Percentiles rank a stretch among this genome's conserved stretches.
These are phyloP conservation scores for Clathrospora elynae DNA, from an alignment of 2,329 filamentous ascomycete genomes.

Conservation along the genomic window DNA sequence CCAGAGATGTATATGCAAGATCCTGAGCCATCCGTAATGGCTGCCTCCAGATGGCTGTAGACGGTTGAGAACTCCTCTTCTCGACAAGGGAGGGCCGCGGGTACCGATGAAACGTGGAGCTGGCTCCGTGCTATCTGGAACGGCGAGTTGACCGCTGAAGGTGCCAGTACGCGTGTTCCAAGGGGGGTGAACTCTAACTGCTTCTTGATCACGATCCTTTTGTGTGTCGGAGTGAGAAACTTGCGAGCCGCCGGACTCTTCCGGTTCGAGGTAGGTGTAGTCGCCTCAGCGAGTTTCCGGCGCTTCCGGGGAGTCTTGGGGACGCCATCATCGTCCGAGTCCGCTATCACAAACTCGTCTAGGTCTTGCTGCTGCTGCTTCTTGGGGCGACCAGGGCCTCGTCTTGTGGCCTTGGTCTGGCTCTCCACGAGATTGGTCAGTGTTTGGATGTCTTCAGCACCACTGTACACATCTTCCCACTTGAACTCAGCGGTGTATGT, in stretches of 20 bases:
- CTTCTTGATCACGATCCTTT: conserved; percentile 77
- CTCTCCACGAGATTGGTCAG: conserved; percentile 71
- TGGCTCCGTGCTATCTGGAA: conserved; percentile 89
- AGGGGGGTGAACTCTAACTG: conserved; percentile 93
- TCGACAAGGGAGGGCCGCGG: conserved; percentile 84
- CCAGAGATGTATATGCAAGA: conserved; percentile 99
- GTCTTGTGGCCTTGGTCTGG: conserved; percentile 74
- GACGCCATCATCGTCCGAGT: conserved; percentile 49
- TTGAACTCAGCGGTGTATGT: conserved; percentile 90
- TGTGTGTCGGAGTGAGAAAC: conserved; percentile 67
- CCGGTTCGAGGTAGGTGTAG: conserved; percentile 52
- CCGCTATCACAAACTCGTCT: conserved; percentile 53
- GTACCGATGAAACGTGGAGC: conserved; percentile 92
- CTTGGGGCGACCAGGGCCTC: conserved; percentile 46
- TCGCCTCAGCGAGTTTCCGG: conserved; percentile 53
- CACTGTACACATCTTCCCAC: conserved; percentile 84
- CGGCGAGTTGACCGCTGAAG: conserved; percentile 78
- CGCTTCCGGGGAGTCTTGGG: conserved; percentile 56
- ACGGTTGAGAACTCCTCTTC: conserved; percentile 91
- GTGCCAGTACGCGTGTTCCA: conserved; percentile 83
- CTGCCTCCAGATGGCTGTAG: conserved; percentile 90
- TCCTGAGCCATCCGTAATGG: conserved; percentile 90
- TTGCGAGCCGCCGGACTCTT: conserved; percentile 57
- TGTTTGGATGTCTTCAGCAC: conserved; percentile 67
- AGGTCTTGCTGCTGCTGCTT: conserved; percentile 44